Base-by-base conservation (phyloP, 345 rosid species). In the Brassica carinata region DNA sequence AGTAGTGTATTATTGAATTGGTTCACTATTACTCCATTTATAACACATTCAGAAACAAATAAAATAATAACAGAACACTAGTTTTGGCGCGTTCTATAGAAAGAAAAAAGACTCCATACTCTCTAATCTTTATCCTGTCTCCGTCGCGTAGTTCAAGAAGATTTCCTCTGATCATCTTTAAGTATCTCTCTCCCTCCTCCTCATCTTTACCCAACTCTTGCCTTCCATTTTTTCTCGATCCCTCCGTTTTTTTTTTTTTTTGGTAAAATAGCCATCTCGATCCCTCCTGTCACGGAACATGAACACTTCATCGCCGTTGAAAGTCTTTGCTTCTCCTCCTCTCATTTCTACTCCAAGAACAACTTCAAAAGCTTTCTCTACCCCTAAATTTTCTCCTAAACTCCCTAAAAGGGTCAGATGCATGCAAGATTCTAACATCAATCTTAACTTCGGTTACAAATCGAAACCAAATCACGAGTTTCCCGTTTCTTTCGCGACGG, bases 71-170 rank as follows among this genome's bases (percentile, higher is more conserved):
- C 45, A 8, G 6, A 48, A 48, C 27, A 51, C 9, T 71, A 71
- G 57, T 71, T 64, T 64, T 71, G 76, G 72, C 34, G 67, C 17
- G 18, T 48, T 31, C 34, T 43, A 61, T 1, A 23, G 15, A 15
- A 4, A 8, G 4, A 7, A 40, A 51, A 51, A 51, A 53, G 2
- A 53, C 63, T 62, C 63, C 34, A 19, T 77, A 15, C 14, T 65
- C 6, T 64, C 0, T 48, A 33, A 64, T 78, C 66, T 4, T 53
- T 45, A 62, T 40, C 64, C 17, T 73, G 55, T 80, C 58, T 18
- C 59, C 66, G 26, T 68, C 66, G 71, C 83, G 72, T 80, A 61
- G 66, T 69, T 68, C 59, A 69, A 80, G 61, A 79, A 74, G 63
- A 61, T 74, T 30, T 80, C 14, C 45, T 68, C 15, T 61, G 64